Evolutionary conservation across 2,329 filamentous ascomycete genomes (phyloP).

Genomic region (Aureobasidium sp.): DNA sequence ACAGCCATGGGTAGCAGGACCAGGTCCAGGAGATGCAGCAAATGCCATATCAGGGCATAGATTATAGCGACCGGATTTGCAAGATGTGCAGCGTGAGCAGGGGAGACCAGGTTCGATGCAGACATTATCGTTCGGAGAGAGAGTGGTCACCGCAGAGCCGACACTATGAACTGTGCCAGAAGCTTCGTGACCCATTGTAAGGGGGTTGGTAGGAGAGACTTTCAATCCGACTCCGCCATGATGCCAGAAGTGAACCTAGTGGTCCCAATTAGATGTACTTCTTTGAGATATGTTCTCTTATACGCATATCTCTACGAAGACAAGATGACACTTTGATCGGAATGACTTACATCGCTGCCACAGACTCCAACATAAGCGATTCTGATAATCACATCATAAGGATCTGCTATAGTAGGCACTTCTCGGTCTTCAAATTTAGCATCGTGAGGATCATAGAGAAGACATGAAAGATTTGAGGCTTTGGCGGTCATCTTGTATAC

Average conservation of each 20-base stretch:
- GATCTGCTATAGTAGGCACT: neutral
- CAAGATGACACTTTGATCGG: neutral
- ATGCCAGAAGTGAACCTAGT: slow-evolving; percentile 49
- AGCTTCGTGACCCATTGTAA: slow-evolving; percentile 64
- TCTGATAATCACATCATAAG: neutral
- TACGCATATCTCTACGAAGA: too few relatives aligned
- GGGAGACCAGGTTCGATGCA: slow-evolving; percentile 66
- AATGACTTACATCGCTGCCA: neutral
- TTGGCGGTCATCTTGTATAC: neutral
- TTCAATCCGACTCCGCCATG: slow-evolving; percentile 51
- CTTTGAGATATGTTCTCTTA: neutral
- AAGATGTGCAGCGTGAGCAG: slow-evolving; percentile 56
- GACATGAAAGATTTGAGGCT: neutral
- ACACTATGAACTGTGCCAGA: slow-evolving; percentile 56
- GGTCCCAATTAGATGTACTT: neutral
- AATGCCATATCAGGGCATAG: slow-evolving; percentile 21
- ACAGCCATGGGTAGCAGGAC: slow-evolving; percentile 32
- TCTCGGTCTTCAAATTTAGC: neutral
- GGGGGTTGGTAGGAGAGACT: slow-evolving; percentile 25
- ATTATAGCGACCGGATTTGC: slow-evolving; percentile 20
- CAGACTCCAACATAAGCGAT: slow-evolving; percentile 12
- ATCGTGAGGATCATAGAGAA: slow-evolving; percentile 1
- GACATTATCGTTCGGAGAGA: slow-evolving; percentile 60
- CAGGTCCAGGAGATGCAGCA: slow-evolving; percentile 17
- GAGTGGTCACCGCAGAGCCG: slow-evolving; percentile 48